Conservation (phyloP, 768 basidiomycete genomes). For the Omphalotus guepiniiformis region DNA sequence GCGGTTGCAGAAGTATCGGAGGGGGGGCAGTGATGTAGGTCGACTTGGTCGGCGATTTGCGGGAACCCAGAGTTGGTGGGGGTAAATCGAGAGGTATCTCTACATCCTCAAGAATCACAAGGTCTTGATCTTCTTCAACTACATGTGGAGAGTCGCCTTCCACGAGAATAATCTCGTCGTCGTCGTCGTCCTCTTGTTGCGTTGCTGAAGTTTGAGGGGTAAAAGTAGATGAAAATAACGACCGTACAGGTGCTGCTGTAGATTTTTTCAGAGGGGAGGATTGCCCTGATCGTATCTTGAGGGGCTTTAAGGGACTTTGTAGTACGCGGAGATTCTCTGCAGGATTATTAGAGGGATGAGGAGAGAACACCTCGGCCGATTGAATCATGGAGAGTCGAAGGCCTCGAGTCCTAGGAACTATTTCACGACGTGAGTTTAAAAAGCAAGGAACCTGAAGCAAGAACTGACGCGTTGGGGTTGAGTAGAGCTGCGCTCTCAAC, state of each 20-base stretch:
- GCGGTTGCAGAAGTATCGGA: slow-evolving; percentile 22
- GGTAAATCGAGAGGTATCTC: slow-evolving; percentile 20
- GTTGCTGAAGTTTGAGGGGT: not conserved
- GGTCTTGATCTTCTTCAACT: slow-evolving; percentile 64
- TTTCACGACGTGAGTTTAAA: not conserved
- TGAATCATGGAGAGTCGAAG: slow-evolving; percentile 74
- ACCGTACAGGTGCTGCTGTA: not conserved
- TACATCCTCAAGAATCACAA: slow-evolving; percentile 72
- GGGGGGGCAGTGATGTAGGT: slow-evolving; percentile 10
- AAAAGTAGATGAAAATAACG: not conserved
- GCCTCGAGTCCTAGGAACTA: slow-evolving; percentile 36
- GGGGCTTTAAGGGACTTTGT: slow-evolving; percentile 47
- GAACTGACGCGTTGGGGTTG: slow-evolving; percentile 44
- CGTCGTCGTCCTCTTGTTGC: slow-evolving; percentile 31
- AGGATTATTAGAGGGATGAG: slow-evolving; percentile 54
- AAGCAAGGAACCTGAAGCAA: slow-evolving; percentile 1
- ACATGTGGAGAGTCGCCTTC: slow-evolving; percentile 65
- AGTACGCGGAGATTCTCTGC: slow-evolving; percentile 61
- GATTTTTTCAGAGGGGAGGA: slow-evolving; percentile 8
- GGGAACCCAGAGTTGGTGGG: slow-evolving; percentile 12
- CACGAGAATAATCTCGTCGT: slow-evolving; percentile 55
- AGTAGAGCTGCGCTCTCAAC: slow-evolving; percentile 46
- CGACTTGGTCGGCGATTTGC: slow-evolving; percentile 11
- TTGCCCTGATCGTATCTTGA: not conserved
- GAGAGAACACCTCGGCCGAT: slow-evolving; percentile 70